These are phyloP conservation scores for Primulina eburnea DNA, from an alignment of 257 asterid species.

Conservation along the genomic window DNA sequence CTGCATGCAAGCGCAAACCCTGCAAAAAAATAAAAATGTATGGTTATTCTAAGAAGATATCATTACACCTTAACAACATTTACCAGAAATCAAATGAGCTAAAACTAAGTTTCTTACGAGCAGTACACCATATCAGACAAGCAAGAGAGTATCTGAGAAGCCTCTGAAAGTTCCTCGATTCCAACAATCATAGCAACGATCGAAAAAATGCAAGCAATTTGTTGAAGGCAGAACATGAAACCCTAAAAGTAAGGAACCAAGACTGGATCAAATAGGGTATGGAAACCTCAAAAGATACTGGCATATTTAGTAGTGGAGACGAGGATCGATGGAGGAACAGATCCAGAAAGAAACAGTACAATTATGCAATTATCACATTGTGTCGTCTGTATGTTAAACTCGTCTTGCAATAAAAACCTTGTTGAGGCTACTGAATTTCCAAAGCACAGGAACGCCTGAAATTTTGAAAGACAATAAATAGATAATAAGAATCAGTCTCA, in stretches of 20 bases:
- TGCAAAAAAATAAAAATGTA: conserved; percentile 35
- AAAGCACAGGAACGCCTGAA: conserved; percentile 89
- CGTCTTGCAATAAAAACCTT: conserved; percentile 95
- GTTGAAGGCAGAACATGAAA: conserved; percentile 96
- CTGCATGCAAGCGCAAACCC: conserved; percentile 99
- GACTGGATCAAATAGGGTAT: neutral
- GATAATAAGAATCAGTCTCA: neutral
- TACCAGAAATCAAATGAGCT: conserved; percentile 15
- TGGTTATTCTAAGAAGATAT: conserved; percentile 25
- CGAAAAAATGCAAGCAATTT: conserved; percentile 94
- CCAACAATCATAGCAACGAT: conserved; percentile 92
- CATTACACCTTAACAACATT: conserved; percentile 9
- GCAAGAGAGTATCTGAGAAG: conserved; percentile 86
- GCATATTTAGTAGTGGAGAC: neutral
- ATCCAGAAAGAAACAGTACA: conserved; percentile 46
- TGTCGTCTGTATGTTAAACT: conserved; percentile 97
- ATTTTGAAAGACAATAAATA: conserved; percentile 11
- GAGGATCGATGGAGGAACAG: neutral
- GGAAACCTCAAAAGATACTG: neutral
- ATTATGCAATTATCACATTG: conserved; percentile 97
- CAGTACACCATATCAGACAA: conserved; percentile 89
- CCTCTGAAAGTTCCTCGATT: conserved; percentile 81
- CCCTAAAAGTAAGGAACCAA: conserved; percentile 48
- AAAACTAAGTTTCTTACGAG: conserved; percentile 58
- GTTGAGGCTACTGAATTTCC: conserved; percentile 97